phyloP scores from a whole-genome alignment of 257 asterid species.

The Scutellaria galericulata region DNA sequence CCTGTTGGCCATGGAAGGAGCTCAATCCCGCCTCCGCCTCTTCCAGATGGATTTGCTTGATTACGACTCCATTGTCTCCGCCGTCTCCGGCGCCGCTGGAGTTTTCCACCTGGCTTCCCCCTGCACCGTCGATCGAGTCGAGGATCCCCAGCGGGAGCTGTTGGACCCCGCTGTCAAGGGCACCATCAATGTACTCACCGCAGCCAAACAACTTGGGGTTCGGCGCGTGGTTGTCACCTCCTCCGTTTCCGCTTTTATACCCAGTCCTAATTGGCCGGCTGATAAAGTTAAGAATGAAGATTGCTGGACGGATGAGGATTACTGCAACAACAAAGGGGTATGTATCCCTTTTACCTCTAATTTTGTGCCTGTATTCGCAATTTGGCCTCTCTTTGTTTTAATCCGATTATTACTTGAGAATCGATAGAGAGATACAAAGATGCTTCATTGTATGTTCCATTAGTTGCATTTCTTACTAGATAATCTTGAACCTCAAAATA shows the following conservation, averaged over 20 bases:
- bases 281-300: constrained; percentile 72
- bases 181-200: constrained; percentile 83
- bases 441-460: not conserved
- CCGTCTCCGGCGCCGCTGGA: constrained; percentile 64
- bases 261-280: constrained; percentile 77
- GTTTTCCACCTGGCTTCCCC: constrained; percentile 84
- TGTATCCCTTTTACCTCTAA: constrained; percentile 39
- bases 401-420: not conserved
- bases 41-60: constrained; percentile 73
- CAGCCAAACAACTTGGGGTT: constrained; percentile 83
- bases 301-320: constrained; percentile 90
- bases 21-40: constrained; percentile 69
- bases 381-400: no score
- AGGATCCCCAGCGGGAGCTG: constrained; percentile 74
- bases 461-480: not conserved
- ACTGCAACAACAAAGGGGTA: constrained; percentile 83
- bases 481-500: not conserved
- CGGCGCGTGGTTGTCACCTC: constrained; percentile 92
- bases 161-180: constrained; percentile 89
- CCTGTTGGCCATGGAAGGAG: constrained; percentile 68
- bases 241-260: constrained; percentile 64
- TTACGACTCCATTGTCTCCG: constrained; percentile 64
- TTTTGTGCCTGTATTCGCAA: no score
- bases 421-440: not conserved
- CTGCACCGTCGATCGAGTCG: constrained; percentile 59